These are phyloP conservation scores for Shiraia bambusicola DNA, from an alignment of 2,329 filamentous ascomycete species.

Conservation along the genomic window DNA sequence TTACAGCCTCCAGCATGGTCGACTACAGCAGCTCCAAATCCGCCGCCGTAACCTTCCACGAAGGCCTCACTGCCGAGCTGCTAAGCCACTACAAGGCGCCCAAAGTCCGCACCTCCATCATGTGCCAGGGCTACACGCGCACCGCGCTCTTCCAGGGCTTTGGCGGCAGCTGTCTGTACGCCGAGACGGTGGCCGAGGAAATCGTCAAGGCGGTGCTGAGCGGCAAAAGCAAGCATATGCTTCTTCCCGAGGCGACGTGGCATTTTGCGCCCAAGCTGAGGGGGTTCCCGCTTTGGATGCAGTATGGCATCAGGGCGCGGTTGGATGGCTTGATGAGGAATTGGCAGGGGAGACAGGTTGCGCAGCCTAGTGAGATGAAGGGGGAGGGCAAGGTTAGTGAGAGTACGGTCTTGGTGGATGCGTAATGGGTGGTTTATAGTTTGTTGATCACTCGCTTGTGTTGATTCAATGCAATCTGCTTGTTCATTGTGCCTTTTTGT, in stretches of 20 bases:
- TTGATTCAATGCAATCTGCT: not conserved
- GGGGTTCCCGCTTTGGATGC: conserved; percentile 64
- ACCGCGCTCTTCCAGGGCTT: conserved; percentile 63
- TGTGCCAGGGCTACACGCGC: conserved; percentile 64
- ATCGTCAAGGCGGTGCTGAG: conserved; percentile 62
- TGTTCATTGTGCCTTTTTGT: too few species aligned
- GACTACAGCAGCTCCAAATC: conserved; percentile 70
- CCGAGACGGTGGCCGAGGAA: conserved; percentile 65
- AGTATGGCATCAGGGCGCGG: conserved; percentile 53
- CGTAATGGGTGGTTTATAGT: conserved; percentile 5
- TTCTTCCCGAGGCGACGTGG: conserved; percentile 52
- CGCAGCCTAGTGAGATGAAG: conserved; percentile 35
- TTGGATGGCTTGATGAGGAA: conserved; percentile 37
- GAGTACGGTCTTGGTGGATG: conserved; percentile 30
- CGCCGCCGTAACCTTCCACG: conserved; percentile 67
- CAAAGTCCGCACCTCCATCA: conserved; percentile 65
- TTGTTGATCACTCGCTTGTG: not conserved
- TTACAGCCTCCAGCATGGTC: conserved; percentile 63
- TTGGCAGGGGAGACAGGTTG: conserved; percentile 43
- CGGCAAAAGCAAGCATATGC: conserved; percentile 59
- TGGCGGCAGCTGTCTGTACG: conserved; percentile 55
- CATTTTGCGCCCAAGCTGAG: conserved; percentile 43
- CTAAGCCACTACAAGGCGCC: conserved; percentile 61
- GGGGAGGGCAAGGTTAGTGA: conserved; percentile 24
- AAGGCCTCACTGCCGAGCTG: conserved; percentile 53